Conservation (phyloP, 176 grass and related monocot species). For the Eragrostis nindensis region DNA sequence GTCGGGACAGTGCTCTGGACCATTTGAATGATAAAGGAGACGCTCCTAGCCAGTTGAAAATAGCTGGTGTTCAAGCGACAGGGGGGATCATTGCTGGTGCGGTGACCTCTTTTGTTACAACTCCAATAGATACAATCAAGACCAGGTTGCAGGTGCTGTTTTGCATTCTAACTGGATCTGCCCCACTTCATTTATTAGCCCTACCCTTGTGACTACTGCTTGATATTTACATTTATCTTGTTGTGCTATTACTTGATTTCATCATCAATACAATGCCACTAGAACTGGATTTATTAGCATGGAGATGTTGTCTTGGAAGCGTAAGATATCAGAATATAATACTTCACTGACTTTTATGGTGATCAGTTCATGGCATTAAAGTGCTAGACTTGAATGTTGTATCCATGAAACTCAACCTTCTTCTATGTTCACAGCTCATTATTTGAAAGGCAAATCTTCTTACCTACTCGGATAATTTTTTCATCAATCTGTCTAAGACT, state of each 20-base stretch:
- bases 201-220: conserved; percentile 18
- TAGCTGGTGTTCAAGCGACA: conserved; percentile 90
- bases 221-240: conserved; percentile 2
- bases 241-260: conserved; percentile 24
- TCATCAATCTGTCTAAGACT: not conserved
- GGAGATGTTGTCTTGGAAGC: not conserved
- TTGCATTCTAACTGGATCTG: conserved; percentile 34
- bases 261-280: conserved; percentile 20
- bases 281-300: conserved; percentile 19
- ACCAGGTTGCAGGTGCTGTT: conserved; percentile 78
- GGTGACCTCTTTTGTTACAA: conserved; percentile 88
- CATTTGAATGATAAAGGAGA: conserved; percentile 56
- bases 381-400: conserved; percentile 17
- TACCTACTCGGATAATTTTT: not conserved
- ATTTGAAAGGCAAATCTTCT: conserved; percentile 27
- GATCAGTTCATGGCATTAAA: not conserved
- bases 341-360: conserved; percentile 8
- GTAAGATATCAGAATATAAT: conserved; percentile 12
- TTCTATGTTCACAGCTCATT: conserved; percentile 16
- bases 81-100: conserved; percentile 88
- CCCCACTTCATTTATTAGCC: not conserved
- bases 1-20: conserved; percentile 61
- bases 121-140: conserved; percentile 97
- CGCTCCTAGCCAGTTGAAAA: conserved; percentile 67
- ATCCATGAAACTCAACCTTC: conserved; percentile 11